phyloP scores from a whole-genome alignment of 148 eudicot genomes.

The Nyssa sinensis region DNA sequence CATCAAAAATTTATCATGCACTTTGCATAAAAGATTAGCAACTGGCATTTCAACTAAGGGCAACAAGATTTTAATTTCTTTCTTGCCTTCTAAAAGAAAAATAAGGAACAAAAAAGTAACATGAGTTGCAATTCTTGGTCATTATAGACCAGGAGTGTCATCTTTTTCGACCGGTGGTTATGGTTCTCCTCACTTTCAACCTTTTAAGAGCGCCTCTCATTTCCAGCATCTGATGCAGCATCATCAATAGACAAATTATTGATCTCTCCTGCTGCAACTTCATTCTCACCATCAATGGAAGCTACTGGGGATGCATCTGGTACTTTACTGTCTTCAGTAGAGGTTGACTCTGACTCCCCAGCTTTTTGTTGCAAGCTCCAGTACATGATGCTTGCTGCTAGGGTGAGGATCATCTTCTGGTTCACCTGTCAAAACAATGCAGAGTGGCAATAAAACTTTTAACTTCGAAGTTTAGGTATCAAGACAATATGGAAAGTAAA shows the following conservation, averaged over 20 bases:
- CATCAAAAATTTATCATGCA: neutral
- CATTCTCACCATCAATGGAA: conserved; percentile 24
- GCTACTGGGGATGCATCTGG: conserved; percentile 34
- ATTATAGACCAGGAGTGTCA: neutral
- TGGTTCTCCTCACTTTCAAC: conserved; percentile 3
- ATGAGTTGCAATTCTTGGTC: neutral
- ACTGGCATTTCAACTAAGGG: neutral
- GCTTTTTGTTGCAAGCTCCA: conserved; percentile 78
- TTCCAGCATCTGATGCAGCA: conserved; percentile 16
- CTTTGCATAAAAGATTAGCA: neutral
- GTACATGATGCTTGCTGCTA: conserved; percentile 95
- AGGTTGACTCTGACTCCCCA: conserved; percentile 27
- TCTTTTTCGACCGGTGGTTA: neutral
- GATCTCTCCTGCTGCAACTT: conserved; percentile 4
- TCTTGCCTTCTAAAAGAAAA: neutral
- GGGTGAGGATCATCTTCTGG: conserved; percentile 84
- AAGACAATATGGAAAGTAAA: neutral
- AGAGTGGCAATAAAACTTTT: neutral
- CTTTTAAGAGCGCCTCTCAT: conserved; percentile 11
- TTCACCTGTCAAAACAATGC: conserved; percentile 55
- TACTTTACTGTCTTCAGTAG: conserved; percentile 22
- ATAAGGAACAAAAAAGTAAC: neutral
- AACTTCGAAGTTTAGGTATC: neutral
- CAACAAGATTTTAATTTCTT: neutral
- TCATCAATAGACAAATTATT: conserved; percentile 21